Base-by-base conservation (phyloP, 2,329 filamentous ascomycete species). In the Atkinsonella hypoxylon region DNA sequence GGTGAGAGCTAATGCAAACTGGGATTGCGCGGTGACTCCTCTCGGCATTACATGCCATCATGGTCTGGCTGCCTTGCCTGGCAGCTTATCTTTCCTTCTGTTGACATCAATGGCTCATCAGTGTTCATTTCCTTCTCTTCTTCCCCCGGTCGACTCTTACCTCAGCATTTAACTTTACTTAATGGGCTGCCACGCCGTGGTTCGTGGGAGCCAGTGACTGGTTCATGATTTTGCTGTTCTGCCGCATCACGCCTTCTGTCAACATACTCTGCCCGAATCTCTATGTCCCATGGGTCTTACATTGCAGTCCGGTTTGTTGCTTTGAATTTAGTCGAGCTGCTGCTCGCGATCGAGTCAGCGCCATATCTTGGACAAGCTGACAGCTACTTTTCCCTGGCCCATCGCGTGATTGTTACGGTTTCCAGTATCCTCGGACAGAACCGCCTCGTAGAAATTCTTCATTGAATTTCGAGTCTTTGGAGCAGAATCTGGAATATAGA, bases 11-110 rank as follows among this genome's bases (percentile, higher is more conserved):
- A 47, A 15, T 15, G 41, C 49, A 17, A 31, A 34, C n/a, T 41
- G 30, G 44, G 47, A 45, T 51, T 36, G 12, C 49, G 38, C 48
- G 46, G 47, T 53, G 48, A 53, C 53, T 55, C 53, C 43, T 52
- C 53, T 8, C 38, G n/a, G 17, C 22, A 12, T 15, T 22, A 15
- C 17, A 43, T 39, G 32, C 20, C 30, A 13, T 44, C 22, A 15
- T 12, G 20, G 20, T 31, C 26, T 48, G 9, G 4, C 9, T 30
- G 20, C 31, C 17, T 48, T 17, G 41, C 45, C 17, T 31, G 18
- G 44, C 38, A 48, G 38, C 20, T 40, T 31, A 30, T 42, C n/a
- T 26, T 34, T 20, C 13, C 30, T 51, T 43, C 45, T 44, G 38
- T 47, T 18, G 44, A 15, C 34, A 32, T 44, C 40, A 41, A 31